Percentiles rank a stretch among this genome's conserved stretches.
Conservation (phyloP, 106 monocot genomes). For the Amphibolis antarctica region DNA sequence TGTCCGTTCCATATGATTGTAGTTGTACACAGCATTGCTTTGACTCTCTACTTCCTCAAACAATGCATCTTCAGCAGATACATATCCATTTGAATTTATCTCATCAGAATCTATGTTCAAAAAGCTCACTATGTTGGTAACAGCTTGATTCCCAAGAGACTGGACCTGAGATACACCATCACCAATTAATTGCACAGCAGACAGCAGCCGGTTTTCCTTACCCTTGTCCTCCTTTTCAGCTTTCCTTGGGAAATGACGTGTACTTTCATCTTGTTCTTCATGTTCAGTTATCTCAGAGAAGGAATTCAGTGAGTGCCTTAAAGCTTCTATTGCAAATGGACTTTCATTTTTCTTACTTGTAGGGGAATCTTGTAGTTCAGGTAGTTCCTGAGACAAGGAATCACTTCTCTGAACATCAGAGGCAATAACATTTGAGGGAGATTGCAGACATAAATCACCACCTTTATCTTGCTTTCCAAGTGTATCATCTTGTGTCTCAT, state of each 20-base stretch:
- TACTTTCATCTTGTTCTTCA: slow-evolving; percentile 20
- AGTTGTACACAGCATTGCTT: slow-evolving; percentile 9
- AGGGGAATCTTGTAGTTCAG: slow-evolving; percentile 31
- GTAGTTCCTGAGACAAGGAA: slow-evolving; percentile 8
- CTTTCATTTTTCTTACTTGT: slow-evolving; percentile 34
- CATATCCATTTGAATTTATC: slow-evolving; percentile 49
- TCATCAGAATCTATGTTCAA: slow-evolving; percentile 81
- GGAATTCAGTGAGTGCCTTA: slow-evolving; percentile 35
- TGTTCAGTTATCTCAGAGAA: slow-evolving; percentile 57
- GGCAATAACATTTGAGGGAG: slow-evolving; percentile 31
- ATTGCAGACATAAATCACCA: slow-evolving; percentile 9
- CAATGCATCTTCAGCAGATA: slow-evolving; percentile 36
- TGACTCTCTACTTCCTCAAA: slow-evolving; percentile 52
- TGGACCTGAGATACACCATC: slow-evolving; percentile 99
- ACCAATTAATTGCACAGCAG: slow-evolving; percentile 86
- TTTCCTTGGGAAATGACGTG: slow-evolving; percentile 16
- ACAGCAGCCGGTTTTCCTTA: slow-evolving; percentile 70
- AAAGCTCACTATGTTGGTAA: slow-evolving; percentile 89
- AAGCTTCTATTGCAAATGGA: slow-evolving; percentile 23
- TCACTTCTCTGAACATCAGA: slow-evolving; percentile 25
- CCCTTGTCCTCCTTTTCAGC: slow-evolving; percentile 18
- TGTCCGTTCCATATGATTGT: slow-evolving; percentile 21
- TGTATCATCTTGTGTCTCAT: slow-evolving; percentile 9
- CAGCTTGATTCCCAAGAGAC: slow-evolving; percentile 87
- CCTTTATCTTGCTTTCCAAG: slow-evolving; percentile 15